Base-by-base conservation (phyloP, 2,329 filamentous ascomycete genomes). In the Clonostachys chloroleuca region DNA sequence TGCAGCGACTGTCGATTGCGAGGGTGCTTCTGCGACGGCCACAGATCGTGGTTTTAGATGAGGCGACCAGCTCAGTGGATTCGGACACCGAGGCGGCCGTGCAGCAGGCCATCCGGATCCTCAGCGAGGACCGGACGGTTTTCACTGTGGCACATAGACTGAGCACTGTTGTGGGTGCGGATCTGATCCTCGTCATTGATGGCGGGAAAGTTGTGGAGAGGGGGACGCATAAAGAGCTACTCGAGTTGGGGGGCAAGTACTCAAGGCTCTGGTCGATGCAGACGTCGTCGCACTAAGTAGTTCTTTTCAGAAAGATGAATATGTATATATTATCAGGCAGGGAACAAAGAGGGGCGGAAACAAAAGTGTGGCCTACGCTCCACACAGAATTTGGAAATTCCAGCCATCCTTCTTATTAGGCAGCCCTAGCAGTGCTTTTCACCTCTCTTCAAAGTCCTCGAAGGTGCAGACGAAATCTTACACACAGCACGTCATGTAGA, bases 101-200 rank as follows among this genome's bases (percentile, higher is more conserved):
- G 34, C 69, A 79, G 56, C 49, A 60, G 43, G 69, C 75, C 6
- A 56, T 83, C 39, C 63, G 68, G 4, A 59, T 63, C 39, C 58
- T 81, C 20, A 73, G 68, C 45, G 62, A 63, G 30, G 68, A 65
- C 5, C 67, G 77, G 17, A 82, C 78, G 2, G 78, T 76, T 0
- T 73, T 79, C 48, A 60, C 74, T 0, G 69, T 78, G 52, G 74
- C 76, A 20, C 75, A 75, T 52, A 56, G 70, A 42, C 54, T 69
- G 3, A 65, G 60, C 4, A 66, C 64, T 0, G 59, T 67, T 34
- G 73, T 77, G 17, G 68, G 14, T 3, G 72, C 78, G 1, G 75
- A 83, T 50, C 63, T 66, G 44, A 80, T 82, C 39, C 47, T 81
- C 41, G 77, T 81, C 5, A 61, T 82, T 24, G 66, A 77, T 47